Percentiles rank a stretch among this genome's conserved stretches.
phyloP scores from a whole-genome alignment of 345 rosid genomes.

The Aquilaria sinensis region DNA sequence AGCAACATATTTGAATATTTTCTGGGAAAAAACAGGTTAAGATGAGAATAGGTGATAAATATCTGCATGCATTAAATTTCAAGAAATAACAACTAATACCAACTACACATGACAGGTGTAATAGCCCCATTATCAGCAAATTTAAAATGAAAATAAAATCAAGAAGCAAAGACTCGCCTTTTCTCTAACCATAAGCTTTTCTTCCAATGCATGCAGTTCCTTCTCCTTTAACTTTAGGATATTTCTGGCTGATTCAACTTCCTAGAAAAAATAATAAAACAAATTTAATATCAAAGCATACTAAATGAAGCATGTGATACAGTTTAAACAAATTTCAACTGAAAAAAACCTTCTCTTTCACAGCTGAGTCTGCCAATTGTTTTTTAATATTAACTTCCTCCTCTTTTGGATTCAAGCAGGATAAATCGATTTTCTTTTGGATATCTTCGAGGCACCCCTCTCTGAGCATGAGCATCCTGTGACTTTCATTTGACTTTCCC shows the following conservation, averaged over 20 bases:
- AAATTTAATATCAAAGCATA: neutral
- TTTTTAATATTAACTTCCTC: constrained; percentile 43
- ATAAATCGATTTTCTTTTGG: constrained; percentile 42
- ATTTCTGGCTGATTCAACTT: constrained; percentile 32
- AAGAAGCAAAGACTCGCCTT: constrained; percentile 42
- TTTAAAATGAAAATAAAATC: neutral
- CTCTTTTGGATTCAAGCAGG: constrained; percentile 41
- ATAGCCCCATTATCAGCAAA: too few relatives aligned
- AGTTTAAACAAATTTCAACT: too few relatives aligned
- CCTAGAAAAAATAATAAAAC: constrained; percentile 32
- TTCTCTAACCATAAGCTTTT: constrained; percentile 62
- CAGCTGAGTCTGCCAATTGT: constrained; percentile 41
- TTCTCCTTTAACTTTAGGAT: constrained; percentile 47
- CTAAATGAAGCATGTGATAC: too few relatives aligned
- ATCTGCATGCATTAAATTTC: too few relatives aligned
- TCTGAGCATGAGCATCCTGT: constrained; percentile 37
- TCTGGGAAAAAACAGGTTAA: too few relatives aligned
- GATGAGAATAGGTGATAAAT: too few relatives aligned
- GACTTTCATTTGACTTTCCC: constrained; percentile 46
- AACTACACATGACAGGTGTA: too few relatives aligned
- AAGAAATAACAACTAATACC: too few relatives aligned
- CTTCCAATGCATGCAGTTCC: constrained; percentile 50
- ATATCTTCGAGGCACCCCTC: constrained; percentile 49
- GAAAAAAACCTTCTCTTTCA: constrained; percentile 50
- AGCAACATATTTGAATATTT: too few relatives aligned